These are phyloP conservation scores for Leucocoprinus birnbaumii DNA, from an alignment of 768 basidiomycete species.

Conservation along the genomic window DNA sequence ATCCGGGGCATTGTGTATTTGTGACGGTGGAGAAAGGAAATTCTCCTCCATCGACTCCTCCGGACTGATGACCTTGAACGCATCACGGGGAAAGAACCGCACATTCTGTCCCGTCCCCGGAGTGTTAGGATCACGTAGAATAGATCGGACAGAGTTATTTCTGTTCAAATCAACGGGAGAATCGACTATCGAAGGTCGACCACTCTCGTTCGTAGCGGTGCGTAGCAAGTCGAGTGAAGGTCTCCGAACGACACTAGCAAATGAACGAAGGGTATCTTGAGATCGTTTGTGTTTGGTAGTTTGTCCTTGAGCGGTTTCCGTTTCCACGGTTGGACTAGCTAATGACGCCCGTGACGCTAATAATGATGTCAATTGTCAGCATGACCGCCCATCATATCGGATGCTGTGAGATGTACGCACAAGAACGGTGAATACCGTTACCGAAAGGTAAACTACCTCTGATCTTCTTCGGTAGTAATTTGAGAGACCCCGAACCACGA, in stretches of 20 bases:
- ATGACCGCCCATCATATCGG: constrained; percentile 20
- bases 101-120: constrained; percentile 80
- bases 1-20: constrained; percentile 18
- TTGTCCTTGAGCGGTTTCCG: constrained; percentile 14
- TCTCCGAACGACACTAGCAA: constrained; percentile 24
- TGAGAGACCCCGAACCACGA: constrained; percentile 33
- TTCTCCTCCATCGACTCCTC: constrained; percentile 50
- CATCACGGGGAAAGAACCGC: constrained; percentile 72
- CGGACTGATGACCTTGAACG: constrained; percentile 63
- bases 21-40: constrained; percentile 25
- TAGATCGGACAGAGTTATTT: constrained; percentile 63
- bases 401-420: background rate
- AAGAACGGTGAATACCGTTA: constrained; percentile 11
- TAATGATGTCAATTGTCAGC: constrained; percentile 5
- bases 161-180: constrained; percentile 24
- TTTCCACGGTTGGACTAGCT: constrained; percentile 11
- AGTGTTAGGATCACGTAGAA: constrained; percentile 66
- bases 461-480: constrained; percentile 50
- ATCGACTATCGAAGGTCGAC: constrained; percentile 10
- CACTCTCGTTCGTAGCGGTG: constrained; percentile 19
- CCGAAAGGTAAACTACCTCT: constrained; percentile 25
- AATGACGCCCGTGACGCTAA: constrained; percentile 11
- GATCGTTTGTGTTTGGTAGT: constrained; percentile 31
- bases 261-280: constrained; percentile 22
- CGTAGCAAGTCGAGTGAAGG: constrained; percentile 40